Evolutionary conservation across 345 rosid species (phyloP).

Genomic region (Reutealis trisperma): DNA sequence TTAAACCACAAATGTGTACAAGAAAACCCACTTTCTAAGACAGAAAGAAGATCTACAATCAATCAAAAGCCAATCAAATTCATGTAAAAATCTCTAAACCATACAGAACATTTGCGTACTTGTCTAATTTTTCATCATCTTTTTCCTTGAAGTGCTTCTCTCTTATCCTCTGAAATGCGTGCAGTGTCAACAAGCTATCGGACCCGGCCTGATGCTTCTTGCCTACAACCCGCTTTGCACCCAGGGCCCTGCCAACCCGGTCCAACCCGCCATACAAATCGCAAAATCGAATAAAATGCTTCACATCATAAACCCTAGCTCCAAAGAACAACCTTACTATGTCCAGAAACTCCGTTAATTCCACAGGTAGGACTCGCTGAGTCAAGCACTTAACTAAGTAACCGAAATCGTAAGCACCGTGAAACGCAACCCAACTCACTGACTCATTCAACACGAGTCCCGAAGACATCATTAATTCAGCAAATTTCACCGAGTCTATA

Average conservation of each 20-base stretch:
- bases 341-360: slow-evolving; percentile 50
- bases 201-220: slow-evolving; percentile 95
- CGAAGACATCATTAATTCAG: slow-evolving; percentile 82
- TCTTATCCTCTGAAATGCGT: slow-evolving; percentile 71
- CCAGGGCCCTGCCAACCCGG: slow-evolving; percentile 57
- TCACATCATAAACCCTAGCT: slow-evolving; percentile 63
- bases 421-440: slow-evolving; percentile 94
- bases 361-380: slow-evolving; percentile 50
- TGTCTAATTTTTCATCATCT: slow-evolving; percentile 57
- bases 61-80: neutral
- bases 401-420: slow-evolving; percentile 93
- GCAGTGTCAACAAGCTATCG: slow-evolving; percentile 85
- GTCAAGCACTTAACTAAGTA: slow-evolving; percentile 82
- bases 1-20: neutral
- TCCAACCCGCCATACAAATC: slow-evolving; percentile 74
- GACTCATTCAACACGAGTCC: slow-evolving; percentile 72
- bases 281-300: slow-evolving; percentile 76
- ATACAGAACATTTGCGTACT: slow-evolving; percentile 74
- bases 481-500: slow-evolving; percentile 58
- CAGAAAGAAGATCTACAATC: slow-evolving; percentile 4
- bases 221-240: slow-evolving; percentile 66
- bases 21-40: neutral
- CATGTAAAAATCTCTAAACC: slow-evolving; percentile 45
- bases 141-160: slow-evolving; percentile 47
- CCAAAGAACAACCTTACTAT: slow-evolving; percentile 60